Percentiles rank a stretch among this genome's conserved stretches.
Evolutionary conservation across 1,284 basidiomycete species (phyloP).

Genomic region (Exobasidium cylindrosporum): DNA sequence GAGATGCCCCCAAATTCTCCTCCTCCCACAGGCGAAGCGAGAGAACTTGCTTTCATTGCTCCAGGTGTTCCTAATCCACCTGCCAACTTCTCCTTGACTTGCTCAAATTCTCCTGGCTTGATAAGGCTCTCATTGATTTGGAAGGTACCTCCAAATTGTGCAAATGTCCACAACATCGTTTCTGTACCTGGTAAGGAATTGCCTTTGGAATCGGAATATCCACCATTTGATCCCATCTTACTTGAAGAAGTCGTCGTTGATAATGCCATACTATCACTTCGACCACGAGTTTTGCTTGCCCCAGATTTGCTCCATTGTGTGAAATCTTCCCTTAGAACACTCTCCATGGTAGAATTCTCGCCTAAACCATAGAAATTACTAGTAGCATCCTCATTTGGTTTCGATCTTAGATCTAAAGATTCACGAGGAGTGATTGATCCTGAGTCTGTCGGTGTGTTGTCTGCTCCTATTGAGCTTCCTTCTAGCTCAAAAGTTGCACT

Average conservation of each 20-base stretch:
- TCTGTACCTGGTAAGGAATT: constrained; percentile 60
- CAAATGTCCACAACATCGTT: constrained; percentile 80
- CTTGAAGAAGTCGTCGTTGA: accelerated
- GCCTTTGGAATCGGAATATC: not conserved
- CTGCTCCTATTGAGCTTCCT: not conserved
- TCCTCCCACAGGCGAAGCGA: constrained; percentile 27
- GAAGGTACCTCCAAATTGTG: constrained; percentile 71
- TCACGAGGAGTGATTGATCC: not conserved
- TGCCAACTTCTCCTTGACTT: constrained; percentile 53
- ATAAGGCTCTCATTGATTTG: constrained; percentile 59
- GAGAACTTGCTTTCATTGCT: not conserved
- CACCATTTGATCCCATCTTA: not conserved
- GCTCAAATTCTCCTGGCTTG: constrained; percentile 56
- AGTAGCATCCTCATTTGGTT: constrained; percentile 1
- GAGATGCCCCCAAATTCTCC: constrained; percentile 28
- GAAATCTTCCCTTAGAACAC: constrained; percentile 52
- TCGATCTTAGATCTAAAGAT: not conserved
- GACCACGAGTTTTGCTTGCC: not conserved
- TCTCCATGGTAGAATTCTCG: constrained; percentile 55
- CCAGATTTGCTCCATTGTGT: constrained; percentile 25
- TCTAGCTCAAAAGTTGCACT: constrained; percentile 45
- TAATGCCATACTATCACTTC: not conserved
- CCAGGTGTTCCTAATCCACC: constrained; percentile 43
- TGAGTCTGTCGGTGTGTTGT: not conserved
- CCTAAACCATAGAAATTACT: constrained; percentile 45